Percentiles rank a stretch among this genome's conserved stretches.
Conservation (phyloP, 805 yeast species). For the Zygosaccharomyces siamensis region DNA sequence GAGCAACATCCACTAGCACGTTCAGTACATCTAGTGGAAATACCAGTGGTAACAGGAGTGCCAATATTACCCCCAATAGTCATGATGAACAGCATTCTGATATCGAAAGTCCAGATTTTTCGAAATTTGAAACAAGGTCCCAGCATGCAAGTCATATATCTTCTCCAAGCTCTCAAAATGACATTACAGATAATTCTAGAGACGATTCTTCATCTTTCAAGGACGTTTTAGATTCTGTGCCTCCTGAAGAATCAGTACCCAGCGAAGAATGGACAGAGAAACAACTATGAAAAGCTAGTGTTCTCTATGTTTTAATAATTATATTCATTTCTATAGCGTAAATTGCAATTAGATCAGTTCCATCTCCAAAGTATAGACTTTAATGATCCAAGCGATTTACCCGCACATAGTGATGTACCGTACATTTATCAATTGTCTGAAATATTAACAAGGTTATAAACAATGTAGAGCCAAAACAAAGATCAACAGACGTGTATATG, state of each 20-base stretch:
- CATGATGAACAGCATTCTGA: background rate
- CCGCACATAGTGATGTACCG: constrained; percentile 3
- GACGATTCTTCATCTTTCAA: background rate
- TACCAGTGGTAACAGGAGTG: background rate
- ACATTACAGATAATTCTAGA: background rate
- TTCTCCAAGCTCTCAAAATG: background rate
- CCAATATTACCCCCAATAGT: background rate
- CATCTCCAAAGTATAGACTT: too few relatives aligned
- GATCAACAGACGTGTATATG: background rate
- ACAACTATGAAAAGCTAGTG: background rate
- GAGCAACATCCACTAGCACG: background rate
- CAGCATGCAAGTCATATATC: background rate
- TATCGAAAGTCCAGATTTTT: background rate
- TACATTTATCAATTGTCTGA: constrained; percentile 1
- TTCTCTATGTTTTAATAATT: background rate
- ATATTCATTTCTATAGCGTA: constrained; percentile 1
- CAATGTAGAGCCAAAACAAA: background rate
- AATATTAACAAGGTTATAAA: background rate
- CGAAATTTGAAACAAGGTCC: background rate
- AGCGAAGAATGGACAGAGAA: background rate
- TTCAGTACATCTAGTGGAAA: background rate
- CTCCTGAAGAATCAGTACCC: background rate
- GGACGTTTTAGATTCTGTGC: background rate
- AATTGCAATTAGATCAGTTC: background rate
- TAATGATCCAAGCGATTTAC: background rate